Evolutionary conservation across 352 stramenopile species (phyloP).

Genomic region (Phytophthora chlamydospora): DNA sequence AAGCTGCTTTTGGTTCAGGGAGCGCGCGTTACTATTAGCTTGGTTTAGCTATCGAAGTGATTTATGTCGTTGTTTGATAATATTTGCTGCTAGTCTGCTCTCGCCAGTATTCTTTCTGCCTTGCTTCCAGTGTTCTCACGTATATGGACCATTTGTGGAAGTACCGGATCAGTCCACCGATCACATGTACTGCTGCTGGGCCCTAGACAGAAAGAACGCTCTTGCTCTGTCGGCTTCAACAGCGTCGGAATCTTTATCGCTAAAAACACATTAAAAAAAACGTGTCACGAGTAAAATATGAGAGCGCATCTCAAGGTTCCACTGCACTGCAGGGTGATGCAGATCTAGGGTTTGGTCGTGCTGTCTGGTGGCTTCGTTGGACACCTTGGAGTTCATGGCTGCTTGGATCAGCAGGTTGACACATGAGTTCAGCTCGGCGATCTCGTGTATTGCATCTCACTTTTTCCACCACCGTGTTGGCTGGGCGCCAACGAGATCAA

Average conservation of each 20-base stretch:
- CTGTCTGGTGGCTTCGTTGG: slow-evolving; percentile 66
- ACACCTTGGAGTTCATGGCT: slow-evolving; percentile 35
- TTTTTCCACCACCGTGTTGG: too few species aligned
- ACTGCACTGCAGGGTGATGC: slow-evolving; percentile 60
- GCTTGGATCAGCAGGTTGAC: slow-evolving; percentile 56
- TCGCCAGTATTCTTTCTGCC: too few species aligned
- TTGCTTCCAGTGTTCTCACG: too few species aligned
- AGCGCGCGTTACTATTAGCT: too few species aligned
- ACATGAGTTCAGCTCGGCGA: slow-evolving; percentile 58
- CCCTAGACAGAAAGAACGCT: slow-evolving; percentile 78
- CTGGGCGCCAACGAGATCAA: too few species aligned
- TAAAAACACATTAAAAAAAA: slow-evolving; percentile 65
- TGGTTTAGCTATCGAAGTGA: too few species aligned
- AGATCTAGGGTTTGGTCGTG: slow-evolving; percentile 72
- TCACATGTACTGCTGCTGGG: slow-evolving; percentile 89
- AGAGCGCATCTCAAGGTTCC: slow-evolving; percentile 71
- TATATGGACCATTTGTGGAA: too few species aligned
- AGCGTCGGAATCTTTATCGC: slow-evolving; percentile 85
- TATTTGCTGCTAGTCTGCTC: too few species aligned
- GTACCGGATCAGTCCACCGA: slow-evolving; percentile 79
- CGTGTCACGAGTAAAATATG: slow-evolving; percentile 60
- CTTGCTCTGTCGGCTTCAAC: slow-evolving; percentile 80
- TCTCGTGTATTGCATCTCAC: too few species aligned
- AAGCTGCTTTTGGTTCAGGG: too few species aligned
- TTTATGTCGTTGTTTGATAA: too few species aligned